Evolutionary conservation across 768 basidiomycete genomes (phyloP), one percentile per base, ranked within the genome.

Genomic region (Tricholoma flavovirens): DNA sequence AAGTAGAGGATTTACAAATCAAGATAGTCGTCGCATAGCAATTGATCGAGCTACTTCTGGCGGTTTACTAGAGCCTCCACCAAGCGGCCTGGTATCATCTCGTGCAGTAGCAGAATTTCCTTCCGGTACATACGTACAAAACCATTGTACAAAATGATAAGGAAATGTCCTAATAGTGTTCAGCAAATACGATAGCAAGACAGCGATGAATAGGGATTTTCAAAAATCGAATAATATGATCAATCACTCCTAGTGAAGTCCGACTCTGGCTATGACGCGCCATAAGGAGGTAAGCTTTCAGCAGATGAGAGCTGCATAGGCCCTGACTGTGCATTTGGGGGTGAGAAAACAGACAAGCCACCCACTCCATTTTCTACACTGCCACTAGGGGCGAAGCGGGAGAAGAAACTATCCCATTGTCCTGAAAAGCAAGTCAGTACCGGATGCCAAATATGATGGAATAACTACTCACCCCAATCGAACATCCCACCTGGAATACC

Each of bases 401-500:
- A 74, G 68, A 92, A 91, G 72, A 89, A 91, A 30, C 76, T 83
- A 51, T 90, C 89, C 89, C 89, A 91, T 75, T 90, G 88, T 43
- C 83, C 89, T 91, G 66, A 45, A 26, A 59, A 52, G 42, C 21
- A 53, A 26, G 15, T 29, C 24, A 49, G 43, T n/a, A 19, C 50
- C 59, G 60, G 49, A 33, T 19, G 52, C 24, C 40, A 54, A 32
- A 38, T 22, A 43, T 55, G 21, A 53, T 51, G 21, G 42, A 24
- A 12, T 21, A 51, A 49, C 40, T 36, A 74, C 77, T 61, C 63
- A 90, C 89, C 82, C 88, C 88, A 93, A 68, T 92, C 89, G 70
- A 90, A 93, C 88, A 93, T 91, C 17, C 82, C 79, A 3, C 84
- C 86, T 42, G 90, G 90, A 52, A 93, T 83, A 1, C 88, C 88